Conservation (phyloP, 2,329 filamentous ascomycete genomes). For the Hymenoscyphus salicellus region DNA sequence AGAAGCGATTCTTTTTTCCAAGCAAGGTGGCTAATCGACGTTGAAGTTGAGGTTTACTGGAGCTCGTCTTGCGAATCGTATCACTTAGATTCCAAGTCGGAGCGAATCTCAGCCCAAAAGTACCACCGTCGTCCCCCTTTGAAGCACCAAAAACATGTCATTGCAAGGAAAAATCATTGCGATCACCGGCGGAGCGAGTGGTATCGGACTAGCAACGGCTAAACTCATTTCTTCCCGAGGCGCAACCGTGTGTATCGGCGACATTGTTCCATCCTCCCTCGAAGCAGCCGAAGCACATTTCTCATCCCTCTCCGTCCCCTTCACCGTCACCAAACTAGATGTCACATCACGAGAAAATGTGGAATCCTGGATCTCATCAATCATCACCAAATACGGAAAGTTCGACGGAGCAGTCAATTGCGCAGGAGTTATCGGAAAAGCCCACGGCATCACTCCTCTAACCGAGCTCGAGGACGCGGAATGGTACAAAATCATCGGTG, state of each 20-base stretch:
- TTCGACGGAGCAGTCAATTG: conserved; percentile 51
- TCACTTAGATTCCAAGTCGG: no score
- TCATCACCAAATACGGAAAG: conserved; percentile 37
- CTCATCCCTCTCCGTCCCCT: conserved; percentile 22
- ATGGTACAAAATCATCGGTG: conserved; percentile 39
- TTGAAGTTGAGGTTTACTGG: no score
- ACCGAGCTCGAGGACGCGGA: conserved; percentile 38
- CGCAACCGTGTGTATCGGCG: conserved; percentile 30
- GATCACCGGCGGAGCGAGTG: conserved; percentile 74
- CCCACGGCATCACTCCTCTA: conserved; percentile 33
- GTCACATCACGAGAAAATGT: conserved; percentile 35
- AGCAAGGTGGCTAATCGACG: no score
- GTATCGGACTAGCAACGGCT: conserved; percentile 73
- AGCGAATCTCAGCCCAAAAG: no score
- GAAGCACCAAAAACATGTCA: conserved; percentile 21
- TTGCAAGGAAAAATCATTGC: conserved; percentile 57
- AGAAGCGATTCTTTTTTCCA: no score
- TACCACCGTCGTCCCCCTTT: no score
- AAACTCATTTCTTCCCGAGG: conserved; percentile 39
- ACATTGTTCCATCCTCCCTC: conserved; percentile 24
- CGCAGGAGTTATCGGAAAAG: conserved; percentile 42
- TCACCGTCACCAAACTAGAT: conserved; percentile 35
- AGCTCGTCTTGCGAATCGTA: no score
- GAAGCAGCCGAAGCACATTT: conserved; percentile 36
- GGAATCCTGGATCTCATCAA: conserved; percentile 38